A percentile compares a stretch with the other conserved stretches of the same genome.
These are phyloP conservation scores for Smallanthus sonchifolius DNA, from an alignment of 129 eudicot genomes.

Conservation along the genomic window DNA sequence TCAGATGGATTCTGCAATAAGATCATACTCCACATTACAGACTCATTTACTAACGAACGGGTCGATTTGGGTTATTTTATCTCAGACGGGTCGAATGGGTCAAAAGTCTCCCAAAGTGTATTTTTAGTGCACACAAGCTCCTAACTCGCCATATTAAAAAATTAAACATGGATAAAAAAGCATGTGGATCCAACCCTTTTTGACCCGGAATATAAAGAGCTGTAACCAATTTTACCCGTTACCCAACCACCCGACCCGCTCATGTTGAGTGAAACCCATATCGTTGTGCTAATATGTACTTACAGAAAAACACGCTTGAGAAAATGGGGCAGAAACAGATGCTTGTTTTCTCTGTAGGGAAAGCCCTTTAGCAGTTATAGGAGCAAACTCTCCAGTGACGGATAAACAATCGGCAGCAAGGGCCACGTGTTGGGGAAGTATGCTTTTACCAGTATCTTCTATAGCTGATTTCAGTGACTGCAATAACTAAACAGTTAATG, in stretches of 20 bases:
- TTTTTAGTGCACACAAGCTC: neutral
- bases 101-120: neutral
- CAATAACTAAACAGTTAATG: neutral
- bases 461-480: conserved; percentile 68
- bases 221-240: neutral
- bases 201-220: neutral
- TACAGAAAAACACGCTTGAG: conserved; percentile 79
- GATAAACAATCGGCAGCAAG: conserved; percentile 76
- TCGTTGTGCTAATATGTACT: conserved; percentile 17
- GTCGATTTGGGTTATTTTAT: neutral
- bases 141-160: neutral
- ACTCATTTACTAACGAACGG: neutral
- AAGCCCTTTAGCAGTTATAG: conserved; percentile 69
- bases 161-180: neutral
- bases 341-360: conserved; percentile 56
- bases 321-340: conserved; percentile 63
- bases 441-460: conserved; percentile 64
- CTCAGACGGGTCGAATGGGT: neutral
- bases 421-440: conserved; percentile 75
- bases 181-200: neutral
- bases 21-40: conserved; percentile 9
- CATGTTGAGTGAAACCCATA: neutral
- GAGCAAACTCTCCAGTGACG: conserved; percentile 72
- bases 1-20: conserved; percentile 71
- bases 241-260: neutral